phyloP scores from a whole-genome alignment of 2,329 filamentous ascomycete genomes.

The Dothideomycetes sp. region DNA sequence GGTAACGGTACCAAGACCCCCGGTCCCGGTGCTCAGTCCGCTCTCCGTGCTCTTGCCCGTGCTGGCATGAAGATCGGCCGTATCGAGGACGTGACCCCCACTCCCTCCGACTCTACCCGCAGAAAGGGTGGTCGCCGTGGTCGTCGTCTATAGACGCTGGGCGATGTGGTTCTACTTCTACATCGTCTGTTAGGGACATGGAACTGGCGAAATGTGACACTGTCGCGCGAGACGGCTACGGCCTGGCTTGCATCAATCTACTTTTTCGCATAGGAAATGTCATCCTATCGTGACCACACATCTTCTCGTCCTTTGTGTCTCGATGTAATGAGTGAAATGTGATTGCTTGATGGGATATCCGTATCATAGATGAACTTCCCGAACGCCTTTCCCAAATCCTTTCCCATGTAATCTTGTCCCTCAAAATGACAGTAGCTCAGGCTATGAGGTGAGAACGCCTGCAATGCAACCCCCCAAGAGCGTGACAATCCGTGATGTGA shows the following conservation, averaged over 20 bases:
- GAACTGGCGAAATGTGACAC: slow-evolving; percentile 23
- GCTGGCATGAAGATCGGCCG: slow-evolving; percentile 99
- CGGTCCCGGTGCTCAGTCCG: slow-evolving; percentile 96
- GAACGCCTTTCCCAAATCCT: neutral
- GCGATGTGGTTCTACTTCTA: slow-evolving; percentile 10
- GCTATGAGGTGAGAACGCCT: too few species aligned
- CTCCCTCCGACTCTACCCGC: slow-evolving; percentile 96
- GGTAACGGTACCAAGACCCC: slow-evolving; percentile 99
- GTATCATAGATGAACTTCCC: neutral
- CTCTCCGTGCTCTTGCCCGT: slow-evolving; percentile 95
- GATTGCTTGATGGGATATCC: neutral
- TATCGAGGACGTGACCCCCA: slow-evolving; percentile 99
- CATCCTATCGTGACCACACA: neutral
- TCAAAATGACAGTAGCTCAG: too few species aligned
- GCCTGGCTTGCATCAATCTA: slow-evolving; percentile 24
- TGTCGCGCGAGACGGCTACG: slow-evolving; percentile 27
- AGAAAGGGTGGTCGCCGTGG: slow-evolving; percentile 99
- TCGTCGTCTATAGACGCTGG: slow-evolving; percentile 75
- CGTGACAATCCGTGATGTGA: too few species aligned
- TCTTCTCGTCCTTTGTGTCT: neutral
- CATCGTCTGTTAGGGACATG: slow-evolving; percentile 7
- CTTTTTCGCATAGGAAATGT: slow-evolving; percentile 8
- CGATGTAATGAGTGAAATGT: too few species aligned
- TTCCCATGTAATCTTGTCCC: too few species aligned
- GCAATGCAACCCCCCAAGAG: too few species aligned